phyloP scores from a whole-genome alignment of 495 filamentous ascomycete species.

The Penicillium daleae region DNA sequence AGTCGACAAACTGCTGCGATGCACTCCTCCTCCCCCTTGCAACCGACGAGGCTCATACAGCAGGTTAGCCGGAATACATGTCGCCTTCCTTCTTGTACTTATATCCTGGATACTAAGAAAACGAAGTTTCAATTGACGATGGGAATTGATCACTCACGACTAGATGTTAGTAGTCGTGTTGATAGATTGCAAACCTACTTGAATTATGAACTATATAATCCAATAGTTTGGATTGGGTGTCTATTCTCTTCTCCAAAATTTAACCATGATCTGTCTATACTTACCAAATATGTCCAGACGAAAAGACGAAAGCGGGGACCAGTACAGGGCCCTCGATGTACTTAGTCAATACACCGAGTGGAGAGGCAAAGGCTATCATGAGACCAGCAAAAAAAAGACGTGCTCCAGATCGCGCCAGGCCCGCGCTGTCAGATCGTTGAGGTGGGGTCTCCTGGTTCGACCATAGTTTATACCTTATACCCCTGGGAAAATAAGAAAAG shows the following conservation, averaged over 20 bases:
- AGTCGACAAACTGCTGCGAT: neutral
- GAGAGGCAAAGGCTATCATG: constrained; percentile 29
- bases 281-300: constrained; percentile 1
- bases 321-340: constrained; percentile 10
- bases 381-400: constrained; percentile 28
- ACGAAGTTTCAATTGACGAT: no score
- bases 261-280: neutral
- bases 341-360: constrained; percentile 10
- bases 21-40: neutral
- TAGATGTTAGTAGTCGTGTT: no score
- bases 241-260: neutral
- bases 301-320: constrained; percentile 4
- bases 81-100: constrained; percentile 3
- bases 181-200: neutral
- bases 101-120: neutral
- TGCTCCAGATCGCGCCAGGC: constrained; percentile 14
- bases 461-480: neutral
- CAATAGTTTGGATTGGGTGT: no score
- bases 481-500: neutral
- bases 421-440: constrained; percentile 30
- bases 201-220: neutral
- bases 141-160: no score
- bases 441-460: constrained; percentile 6
- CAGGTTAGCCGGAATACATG: constrained; percentile 19
- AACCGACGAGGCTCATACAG: neutral